Percentiles rank a stretch among this genome's conserved stretches.
These are phyloP conservation scores for Teunomyces funiuensis DNA, from an alignment of 805 yeast species.

Conservation along the genomic window DNA sequence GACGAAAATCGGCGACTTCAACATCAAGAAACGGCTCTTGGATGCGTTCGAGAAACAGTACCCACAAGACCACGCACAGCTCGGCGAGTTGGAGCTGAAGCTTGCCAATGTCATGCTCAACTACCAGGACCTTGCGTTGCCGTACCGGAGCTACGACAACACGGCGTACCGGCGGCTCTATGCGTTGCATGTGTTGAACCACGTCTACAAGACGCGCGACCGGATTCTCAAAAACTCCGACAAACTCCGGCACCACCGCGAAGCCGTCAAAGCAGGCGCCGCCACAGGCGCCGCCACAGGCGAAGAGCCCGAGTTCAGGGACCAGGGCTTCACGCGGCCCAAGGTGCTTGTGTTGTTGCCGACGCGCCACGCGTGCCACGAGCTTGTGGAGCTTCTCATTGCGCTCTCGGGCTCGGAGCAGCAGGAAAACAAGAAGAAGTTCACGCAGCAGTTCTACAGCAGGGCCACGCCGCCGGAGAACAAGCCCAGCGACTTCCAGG, in stretches of 20 bases:
- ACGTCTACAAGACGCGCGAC: slow-evolving; percentile 83
- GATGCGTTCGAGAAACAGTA: slow-evolving; percentile 19
- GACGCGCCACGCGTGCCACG: slow-evolving; percentile 74
- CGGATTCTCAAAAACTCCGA: slow-evolving; percentile 75
- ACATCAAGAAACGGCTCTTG: slow-evolving; percentile 28
- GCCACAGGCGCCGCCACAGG: slow-evolving; percentile 17
- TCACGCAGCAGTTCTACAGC: slow-evolving; percentile 65
- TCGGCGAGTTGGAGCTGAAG: slow-evolving; percentile 43
- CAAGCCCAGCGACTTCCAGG: slow-evolving; percentile 83
- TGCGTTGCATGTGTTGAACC: slow-evolving; percentile 74
- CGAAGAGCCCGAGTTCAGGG: slow-evolving; percentile 65
- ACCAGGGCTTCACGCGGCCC: slow-evolving; percentile 95
- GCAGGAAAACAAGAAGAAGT: slow-evolving; percentile 77
- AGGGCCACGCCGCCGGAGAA: slow-evolving; percentile 46
- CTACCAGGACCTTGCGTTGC: slow-evolving; percentile 70
- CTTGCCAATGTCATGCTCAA: slow-evolving; percentile 65
- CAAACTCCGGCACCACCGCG: slow-evolving; percentile 46
- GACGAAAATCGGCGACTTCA: slow-evolving; percentile 10
- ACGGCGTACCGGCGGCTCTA: slow-evolving; percentile 61
- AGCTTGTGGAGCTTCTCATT: slow-evolving; percentile 62
- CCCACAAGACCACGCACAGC: slow-evolving; percentile 13
- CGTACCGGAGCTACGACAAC: slow-evolving; percentile 52
- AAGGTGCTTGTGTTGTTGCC: slow-evolving; percentile 82
- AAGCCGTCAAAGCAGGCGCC: slow-evolving; percentile 27
- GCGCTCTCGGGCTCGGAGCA: slow-evolving; percentile 66